Percentiles rank a stretch among this genome's conserved stretches.
phyloP scores from a whole-genome alignment of 768 basidiomycete genomes.

The Leccinum imitatum region DNA sequence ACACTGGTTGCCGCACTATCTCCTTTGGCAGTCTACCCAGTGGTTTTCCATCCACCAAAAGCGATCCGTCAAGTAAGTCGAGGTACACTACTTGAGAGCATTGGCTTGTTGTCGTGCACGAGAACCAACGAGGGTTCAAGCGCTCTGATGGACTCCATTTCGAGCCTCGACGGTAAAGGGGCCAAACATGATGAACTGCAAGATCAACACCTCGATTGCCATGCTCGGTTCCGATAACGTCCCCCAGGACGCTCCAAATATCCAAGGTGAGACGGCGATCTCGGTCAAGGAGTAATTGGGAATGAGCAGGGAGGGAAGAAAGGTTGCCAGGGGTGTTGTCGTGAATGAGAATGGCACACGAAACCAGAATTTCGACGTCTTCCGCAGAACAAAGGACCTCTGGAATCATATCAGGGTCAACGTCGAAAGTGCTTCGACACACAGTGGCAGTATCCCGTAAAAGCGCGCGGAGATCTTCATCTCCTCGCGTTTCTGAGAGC shows the following conservation, averaged over 20 bases:
- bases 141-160: background rate
- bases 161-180: background rate
- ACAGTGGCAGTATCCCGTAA: background rate
- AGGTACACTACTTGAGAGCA: constrained; percentile 22
- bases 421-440: background rate
- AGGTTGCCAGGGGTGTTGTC: constrained; percentile 17
- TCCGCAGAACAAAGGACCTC: background rate
- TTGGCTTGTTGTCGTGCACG: constrained; percentile 13
- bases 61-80: constrained; percentile 24
- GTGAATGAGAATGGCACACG: background rate
- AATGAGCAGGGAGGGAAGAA: constrained; percentile 4
- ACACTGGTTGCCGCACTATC: constrained; percentile 20
- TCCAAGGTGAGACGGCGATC: constrained; percentile 20
- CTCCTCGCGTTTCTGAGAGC: background rate
- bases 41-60: constrained; percentile 25
- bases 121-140: constrained; percentile 21
- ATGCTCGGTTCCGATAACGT: constrained; percentile 3
- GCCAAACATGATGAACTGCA: constrained; percentile 7
- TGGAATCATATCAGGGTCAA: background rate
- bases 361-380: background rate
- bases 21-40: constrained; percentile 23
- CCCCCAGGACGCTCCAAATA: background rate
- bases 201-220: constrained; percentile 13
- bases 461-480: background rate
- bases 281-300: constrained; percentile 25